Evolutionary conservation across 371 early-diverging fungal genomes (phyloP).

Genomic region (Rhizopus stolonifer): DNA sequence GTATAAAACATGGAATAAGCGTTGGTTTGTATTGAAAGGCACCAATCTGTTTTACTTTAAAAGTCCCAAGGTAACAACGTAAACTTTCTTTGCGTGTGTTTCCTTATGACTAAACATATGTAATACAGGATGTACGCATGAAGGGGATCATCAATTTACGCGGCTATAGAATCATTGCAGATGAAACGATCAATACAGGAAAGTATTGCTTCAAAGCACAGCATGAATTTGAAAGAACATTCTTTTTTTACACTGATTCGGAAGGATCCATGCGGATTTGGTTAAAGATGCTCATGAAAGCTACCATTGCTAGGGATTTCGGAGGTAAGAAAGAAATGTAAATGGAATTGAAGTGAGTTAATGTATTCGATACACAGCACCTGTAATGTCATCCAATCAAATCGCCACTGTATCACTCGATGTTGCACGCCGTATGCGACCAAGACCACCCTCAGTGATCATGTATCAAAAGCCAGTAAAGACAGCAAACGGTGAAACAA

Average conservation of each 20-base stretch:
- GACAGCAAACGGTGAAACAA: slow-evolving; percentile 7
- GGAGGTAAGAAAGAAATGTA: slow-evolving; percentile 23
- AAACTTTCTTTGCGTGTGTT: neutral
- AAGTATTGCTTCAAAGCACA: slow-evolving; percentile 72
- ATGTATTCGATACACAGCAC: slow-evolving; percentile 32
- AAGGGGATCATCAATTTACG: slow-evolving; percentile 59
- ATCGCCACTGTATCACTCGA: slow-evolving; percentile 63
- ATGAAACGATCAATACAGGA: slow-evolving; percentile 63
- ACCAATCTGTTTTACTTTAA: slow-evolving; percentile 65
- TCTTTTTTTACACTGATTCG: slow-evolving; percentile 66
- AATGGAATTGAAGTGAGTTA: neutral
- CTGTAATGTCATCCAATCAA: slow-evolving; percentile 69
- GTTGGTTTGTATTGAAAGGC: slow-evolving; percentile 71
- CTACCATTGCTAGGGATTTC: slow-evolving; percentile 65
- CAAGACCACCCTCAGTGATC: slow-evolving; percentile 62
- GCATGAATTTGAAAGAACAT: slow-evolving; percentile 63
- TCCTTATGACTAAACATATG: neutral
- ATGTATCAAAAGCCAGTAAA: slow-evolving; percentile 34
- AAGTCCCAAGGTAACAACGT: slow-evolving; percentile 46
- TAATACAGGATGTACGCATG: slow-evolving; percentile 46
- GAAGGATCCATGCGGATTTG: slow-evolving; percentile 56
- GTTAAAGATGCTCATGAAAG: slow-evolving; percentile 71
- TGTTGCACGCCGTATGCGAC: slow-evolving; percentile 62
- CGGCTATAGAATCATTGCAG: slow-evolving; percentile 58
- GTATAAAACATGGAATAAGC: slow-evolving; percentile 67